Evolutionary conservation across 2,329 filamentous ascomycete species (phyloP), one percentile per base, ranked within the genome.

Genomic region (Camptophora hylomeconis): DNA sequence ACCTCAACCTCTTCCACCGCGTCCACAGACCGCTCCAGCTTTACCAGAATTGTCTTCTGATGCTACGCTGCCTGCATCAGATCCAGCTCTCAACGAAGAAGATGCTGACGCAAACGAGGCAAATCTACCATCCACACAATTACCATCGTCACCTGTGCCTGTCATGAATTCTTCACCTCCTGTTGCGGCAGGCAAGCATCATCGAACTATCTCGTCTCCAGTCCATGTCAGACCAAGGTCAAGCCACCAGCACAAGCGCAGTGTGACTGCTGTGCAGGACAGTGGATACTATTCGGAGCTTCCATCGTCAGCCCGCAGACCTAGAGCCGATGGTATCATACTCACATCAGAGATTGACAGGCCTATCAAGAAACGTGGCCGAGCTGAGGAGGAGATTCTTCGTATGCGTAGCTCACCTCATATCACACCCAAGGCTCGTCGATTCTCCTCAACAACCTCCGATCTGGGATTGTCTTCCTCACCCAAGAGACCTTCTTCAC

Each of bases 281-380:
- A 95, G 87, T 50, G 89, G 89, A 21, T 98, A 95, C 55, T 93
- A 92, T 51, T 95, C 89, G 2, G 94, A 86, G 0, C 67, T 95
- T 11, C 86, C 94, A 45, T 95, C 89, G 3, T 95, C 89, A 0
- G 83, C 69, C 9, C 69, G 82, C 51, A 72, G 87, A 35, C 75
- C 79, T 26, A 73, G 75, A 39, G 69, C 72, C 40, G 63, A 70
- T 36, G 61, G 60, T 10, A 64, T 72, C 32, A 63, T 81, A 11
- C 65, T 83, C 23, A 82, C 77, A 3, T 87, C 82, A 0, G 84
- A 92, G 46, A 35, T 40, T 24, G 80, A 84, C 43, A 75, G 76
- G n/a, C 78, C 78, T 27, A 71, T 73, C 31, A 76, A 84, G 45
- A 92, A 87, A 60, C 78, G 82, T 36, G 87, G 87, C 17, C 79